Conservation (phyloP, 306 rosid species). For the Lathyrus sativus region DNA sequence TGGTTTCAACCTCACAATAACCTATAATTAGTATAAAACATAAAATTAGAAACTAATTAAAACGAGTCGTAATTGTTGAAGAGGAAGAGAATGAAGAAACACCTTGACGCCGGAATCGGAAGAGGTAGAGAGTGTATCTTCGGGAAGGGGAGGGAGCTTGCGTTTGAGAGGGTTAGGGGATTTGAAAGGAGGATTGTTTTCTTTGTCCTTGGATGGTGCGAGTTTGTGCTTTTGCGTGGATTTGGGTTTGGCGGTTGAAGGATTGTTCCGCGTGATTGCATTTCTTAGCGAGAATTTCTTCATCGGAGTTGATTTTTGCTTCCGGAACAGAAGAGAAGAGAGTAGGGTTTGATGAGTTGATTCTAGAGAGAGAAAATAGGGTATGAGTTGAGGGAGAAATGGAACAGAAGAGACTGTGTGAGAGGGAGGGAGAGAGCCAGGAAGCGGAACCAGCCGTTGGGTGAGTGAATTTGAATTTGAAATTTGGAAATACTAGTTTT, state of each 20-base stretch:
- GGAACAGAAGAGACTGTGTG: slow-evolving; percentile 17
- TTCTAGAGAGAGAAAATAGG: slow-evolving; percentile 31
- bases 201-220: slow-evolving; percentile 61
- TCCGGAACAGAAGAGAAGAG: no score
- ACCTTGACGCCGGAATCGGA: slow-evolving; percentile 90
- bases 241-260: slow-evolving; percentile 42
- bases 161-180: slow-evolving; percentile 83
- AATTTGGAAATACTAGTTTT: no score
- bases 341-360: neutral
- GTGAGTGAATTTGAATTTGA: slow-evolving; percentile 11
- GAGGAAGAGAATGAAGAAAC: neutral
- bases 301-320: slow-evolving; percentile 27
- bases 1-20: slow-evolving; percentile 81
- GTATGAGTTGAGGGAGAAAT: slow-evolving; percentile 29
- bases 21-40: slow-evolving; percentile 41
- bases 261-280: slow-evolving; percentile 44
- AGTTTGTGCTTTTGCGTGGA: slow-evolving; percentile 53
- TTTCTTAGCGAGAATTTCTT: slow-evolving; percentile 58
- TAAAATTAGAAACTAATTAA: neutral
- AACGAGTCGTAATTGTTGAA: neutral
- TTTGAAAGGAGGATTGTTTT: slow-evolving; percentile 70
- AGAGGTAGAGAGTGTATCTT: slow-evolving; percentile 45
- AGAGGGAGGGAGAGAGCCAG: neutral
- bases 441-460: slow-evolving; percentile 45
- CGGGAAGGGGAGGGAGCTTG: slow-evolving; percentile 55